Conservation (phyloP, 768 basidiomycete genomes). For the Chlorophyllum brunneum region DNA sequence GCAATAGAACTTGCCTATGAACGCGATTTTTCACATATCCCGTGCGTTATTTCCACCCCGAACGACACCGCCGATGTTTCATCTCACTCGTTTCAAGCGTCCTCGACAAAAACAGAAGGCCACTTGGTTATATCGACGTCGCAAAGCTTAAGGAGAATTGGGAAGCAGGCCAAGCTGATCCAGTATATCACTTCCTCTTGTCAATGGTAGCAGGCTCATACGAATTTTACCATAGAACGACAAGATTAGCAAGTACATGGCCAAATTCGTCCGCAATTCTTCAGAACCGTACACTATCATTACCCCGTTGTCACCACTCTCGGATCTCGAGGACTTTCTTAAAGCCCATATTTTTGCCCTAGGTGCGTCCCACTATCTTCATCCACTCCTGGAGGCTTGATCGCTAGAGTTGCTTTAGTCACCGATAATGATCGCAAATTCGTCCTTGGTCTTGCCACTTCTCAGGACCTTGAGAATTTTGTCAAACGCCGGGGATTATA, state of each 20-base stretch:
- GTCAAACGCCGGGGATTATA: constrained; percentile 46
- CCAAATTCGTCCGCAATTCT: constrained; percentile 63
- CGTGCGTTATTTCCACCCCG: constrained; percentile 41
- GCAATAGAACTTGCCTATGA: constrained; percentile 90
- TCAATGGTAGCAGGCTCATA: neutral
- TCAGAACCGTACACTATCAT: constrained; percentile 73
- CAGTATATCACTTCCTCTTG: constrained; percentile 41
- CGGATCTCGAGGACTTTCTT: constrained; percentile 81
- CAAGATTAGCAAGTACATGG: constrained; percentile 67
- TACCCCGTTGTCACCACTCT: constrained; percentile 74
- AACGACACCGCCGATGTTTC: neutral
- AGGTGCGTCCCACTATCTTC: constrained; percentile 36
- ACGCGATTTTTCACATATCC: constrained; percentile 90
- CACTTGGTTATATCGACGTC: constrained; percentile 84
- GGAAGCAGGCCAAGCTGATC: constrained; percentile 68
- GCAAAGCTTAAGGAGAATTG: constrained; percentile 70
- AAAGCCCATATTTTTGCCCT: constrained; percentile 70
- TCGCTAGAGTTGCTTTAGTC: constrained; percentile 40
- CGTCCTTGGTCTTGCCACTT: constrained; percentile 76
- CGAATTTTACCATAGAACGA: constrained; percentile 67
- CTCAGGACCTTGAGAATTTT: constrained; percentile 68
- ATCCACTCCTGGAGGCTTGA: neutral
- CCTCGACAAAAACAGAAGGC: constrained; percentile 65
- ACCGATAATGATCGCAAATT: constrained; percentile 82
- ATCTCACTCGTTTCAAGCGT: constrained; percentile 45